Evolutionary conservation across 345 rosid genomes (phyloP).

Genomic region (Populus euphratica): DNA sequence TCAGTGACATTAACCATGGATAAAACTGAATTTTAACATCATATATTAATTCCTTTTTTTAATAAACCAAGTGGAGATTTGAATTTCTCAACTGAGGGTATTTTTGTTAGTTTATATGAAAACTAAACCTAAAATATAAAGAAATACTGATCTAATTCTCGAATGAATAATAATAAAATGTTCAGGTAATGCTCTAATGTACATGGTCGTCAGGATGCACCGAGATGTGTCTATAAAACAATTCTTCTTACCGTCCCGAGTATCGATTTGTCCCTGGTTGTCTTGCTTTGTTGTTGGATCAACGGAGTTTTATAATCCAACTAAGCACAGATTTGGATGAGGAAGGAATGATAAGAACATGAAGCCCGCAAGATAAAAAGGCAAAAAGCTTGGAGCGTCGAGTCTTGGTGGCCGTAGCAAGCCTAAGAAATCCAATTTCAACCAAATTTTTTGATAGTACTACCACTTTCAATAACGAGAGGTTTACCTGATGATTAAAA

Average conservation of each 20-base stretch:
- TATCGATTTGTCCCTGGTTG: constrained; percentile 10
- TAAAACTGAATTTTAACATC: background rate
- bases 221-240: background rate
- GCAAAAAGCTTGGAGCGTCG: background rate
- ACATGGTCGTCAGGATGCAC: background rate
- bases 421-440: background rate
- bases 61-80: too few species aligned
- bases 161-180: background rate
- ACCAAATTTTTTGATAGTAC: background rate
- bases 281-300: background rate
- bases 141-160: too few species aligned
- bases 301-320: background rate
- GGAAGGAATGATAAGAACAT: constrained; percentile 22
- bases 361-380: constrained; percentile 24
- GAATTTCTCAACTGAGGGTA: too few species aligned
- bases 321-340: background rate
- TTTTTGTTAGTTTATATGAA: too few species aligned
- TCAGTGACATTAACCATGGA: background rate
- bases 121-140: too few species aligned
- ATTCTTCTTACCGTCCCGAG: background rate
- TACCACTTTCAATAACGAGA: constrained; percentile 1
- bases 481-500: constrained; percentile 1
- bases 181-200: background rate
- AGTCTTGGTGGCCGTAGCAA: constrained; percentile 29
- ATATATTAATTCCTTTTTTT: background rate